Base-by-base conservation (phyloP, 805 yeast species). In the Kuraishia floccosa region DNA sequence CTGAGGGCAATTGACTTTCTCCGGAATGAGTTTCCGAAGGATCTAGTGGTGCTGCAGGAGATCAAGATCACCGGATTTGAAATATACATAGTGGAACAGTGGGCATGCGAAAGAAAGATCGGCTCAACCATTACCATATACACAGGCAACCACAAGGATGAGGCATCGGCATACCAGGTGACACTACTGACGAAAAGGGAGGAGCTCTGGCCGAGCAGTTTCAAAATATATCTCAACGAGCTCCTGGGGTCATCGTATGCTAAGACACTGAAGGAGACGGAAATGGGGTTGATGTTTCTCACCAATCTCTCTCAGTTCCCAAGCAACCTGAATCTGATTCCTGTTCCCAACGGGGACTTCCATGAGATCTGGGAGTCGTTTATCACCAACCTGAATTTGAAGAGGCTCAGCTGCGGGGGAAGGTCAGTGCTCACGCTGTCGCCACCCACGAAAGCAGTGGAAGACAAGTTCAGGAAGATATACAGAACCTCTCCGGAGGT, bases 51-150 rank as follows among this genome's bases (percentile, higher is more conserved):
- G 9, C 38, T 64, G 22, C 70, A 68, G 28, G 65, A 61, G 32
- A 52, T 74, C 4, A 56, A 54, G 7, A 60, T 79, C 16, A 43
- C 60, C 1, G 97, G 98, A 2, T 85, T 80, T 48, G 97, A 91
- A 52, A 69, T 82, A 11, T 91, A 91, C 50, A 63, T 91, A 24
- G 94, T 89, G 8, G 97, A 91, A 50, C 96, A 89, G 52, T 91
- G 98, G 98, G 78, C 82, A 3, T 65, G 79, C 21, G 76, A 76
- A 35, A 61, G 97, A 27, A 62, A 68, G 25, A 57, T 73, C 9
- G 75, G 82, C 17, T 65, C 79, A 1, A 64, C 81, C 4, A 76
- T 89, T 12, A 73, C 91, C 1, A 72, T 89, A 1, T 91, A 70
- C 51, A 89, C 97, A 0, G 98, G 98, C 3, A 82, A 85, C 46